Evolutionary conservation across 768 basidiomycete genomes (phyloP).

Genomic region (Pleurotus citrinopileatus): DNA sequence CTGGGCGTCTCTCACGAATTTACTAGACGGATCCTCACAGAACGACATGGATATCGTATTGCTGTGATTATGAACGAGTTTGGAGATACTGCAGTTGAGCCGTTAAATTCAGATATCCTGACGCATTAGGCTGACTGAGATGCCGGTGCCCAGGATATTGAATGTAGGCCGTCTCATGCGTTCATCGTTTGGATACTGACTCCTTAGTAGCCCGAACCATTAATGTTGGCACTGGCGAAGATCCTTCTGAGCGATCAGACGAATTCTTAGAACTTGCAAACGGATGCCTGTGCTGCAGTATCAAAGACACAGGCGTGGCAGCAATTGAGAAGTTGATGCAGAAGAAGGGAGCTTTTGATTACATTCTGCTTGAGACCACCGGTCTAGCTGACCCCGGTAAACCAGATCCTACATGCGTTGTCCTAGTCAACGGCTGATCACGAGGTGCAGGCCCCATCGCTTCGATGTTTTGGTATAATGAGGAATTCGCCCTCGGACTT

Average conservation of each 20-base stretch:
- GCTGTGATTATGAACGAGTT: slow-evolving; percentile 99
- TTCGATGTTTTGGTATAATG: slow-evolving; percentile 84
- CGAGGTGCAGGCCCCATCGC: slow-evolving; percentile 77
- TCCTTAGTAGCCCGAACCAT: slow-evolving; percentile 71
- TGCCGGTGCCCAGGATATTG: slow-evolving; percentile 68
- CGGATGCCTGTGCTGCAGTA: slow-evolving; percentile 97
- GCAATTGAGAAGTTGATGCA: slow-evolving; percentile 93
- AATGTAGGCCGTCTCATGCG: slow-evolving; percentile 51
- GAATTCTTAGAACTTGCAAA: slow-evolving; percentile 93
- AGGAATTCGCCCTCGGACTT: slow-evolving; percentile 70
- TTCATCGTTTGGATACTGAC: neutral
- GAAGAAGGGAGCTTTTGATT: slow-evolving; percentile 86
- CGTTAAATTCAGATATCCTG: neutral
- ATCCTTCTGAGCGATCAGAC: slow-evolving; percentile 65
- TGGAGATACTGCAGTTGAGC: slow-evolving; percentile 84
- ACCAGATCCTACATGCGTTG: neutral
- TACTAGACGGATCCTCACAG: slow-evolving; percentile 80
- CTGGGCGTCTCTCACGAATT: neutral
- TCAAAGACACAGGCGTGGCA: slow-evolving; percentile 90
- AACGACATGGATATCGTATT: slow-evolving; percentile 91
- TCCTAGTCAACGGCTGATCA: no score
- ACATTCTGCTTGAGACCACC: slow-evolving; percentile 94
- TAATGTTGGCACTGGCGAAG: slow-evolving; percentile 68
- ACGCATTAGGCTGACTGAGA: neutral
- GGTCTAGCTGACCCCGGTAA: slow-evolving; percentile 93